phyloP scores from a whole-genome alignment of 2,329 filamentous ascomycete species.

The Tolypocladium ovalisporum region DNA sequence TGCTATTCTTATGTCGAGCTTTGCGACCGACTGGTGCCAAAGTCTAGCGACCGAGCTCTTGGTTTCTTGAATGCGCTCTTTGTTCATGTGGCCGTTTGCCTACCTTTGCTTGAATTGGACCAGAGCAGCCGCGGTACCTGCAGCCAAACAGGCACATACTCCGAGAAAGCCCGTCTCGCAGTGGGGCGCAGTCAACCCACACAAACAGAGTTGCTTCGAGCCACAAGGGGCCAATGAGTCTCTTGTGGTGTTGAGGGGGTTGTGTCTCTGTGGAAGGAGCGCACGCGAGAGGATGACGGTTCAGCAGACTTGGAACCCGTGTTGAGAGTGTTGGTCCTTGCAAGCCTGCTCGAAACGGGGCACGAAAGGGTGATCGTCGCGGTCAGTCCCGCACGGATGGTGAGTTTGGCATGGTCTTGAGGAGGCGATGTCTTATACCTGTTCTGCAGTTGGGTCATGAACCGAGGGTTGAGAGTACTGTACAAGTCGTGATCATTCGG shows the following conservation, averaged over 20 bases:
- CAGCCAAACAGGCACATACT: no score
- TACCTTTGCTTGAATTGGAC: no score
- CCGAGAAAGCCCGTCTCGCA: background rate
- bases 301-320: background rate
- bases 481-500: background rate
- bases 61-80: background rate
- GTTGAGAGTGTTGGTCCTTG: background rate
- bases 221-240: background rate
- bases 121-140: background rate
- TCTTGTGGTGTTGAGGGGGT: background rate
- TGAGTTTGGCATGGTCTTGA: background rate
- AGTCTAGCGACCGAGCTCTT: background rate
- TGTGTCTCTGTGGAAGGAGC: background rate
- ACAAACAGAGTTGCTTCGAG: background rate
- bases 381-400: background rate
- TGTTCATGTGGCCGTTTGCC: background rate
- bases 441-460: background rate
- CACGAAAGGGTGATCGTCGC: background rate
- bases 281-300: background rate
- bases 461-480: background rate
- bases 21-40: background rate
- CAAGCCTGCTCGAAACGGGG: background rate
- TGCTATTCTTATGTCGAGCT: background rate
- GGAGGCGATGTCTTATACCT: background rate
- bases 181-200: background rate